A percentile compares a stretch with the other conserved stretches of the same genome.
Conservation (phyloP, 2,329 filamentous ascomycete species). For the Sporothrix phasma region DNA sequence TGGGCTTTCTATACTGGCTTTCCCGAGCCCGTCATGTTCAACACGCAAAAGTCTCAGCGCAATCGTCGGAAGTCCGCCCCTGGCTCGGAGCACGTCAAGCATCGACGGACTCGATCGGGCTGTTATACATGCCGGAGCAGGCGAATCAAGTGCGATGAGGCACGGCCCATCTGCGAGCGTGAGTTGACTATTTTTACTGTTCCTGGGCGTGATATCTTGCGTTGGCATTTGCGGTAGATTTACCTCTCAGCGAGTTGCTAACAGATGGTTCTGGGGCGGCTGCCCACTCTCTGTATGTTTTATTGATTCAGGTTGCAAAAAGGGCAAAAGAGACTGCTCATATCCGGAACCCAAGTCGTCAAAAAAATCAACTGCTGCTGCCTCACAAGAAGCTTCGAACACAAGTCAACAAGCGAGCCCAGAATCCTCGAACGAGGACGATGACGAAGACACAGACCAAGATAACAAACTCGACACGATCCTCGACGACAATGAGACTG, state of each 20-base stretch:
- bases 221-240: too few relatives aligned
- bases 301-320: slow-evolving; percentile 62
- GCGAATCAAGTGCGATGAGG: slow-evolving; percentile 92
- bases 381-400: slow-evolving; percentile 29
- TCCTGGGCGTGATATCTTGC: too few relatives aligned
- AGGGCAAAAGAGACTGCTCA: slow-evolving; percentile 80
- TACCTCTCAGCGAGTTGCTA: neutral
- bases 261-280: neutral
- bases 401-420: slow-evolving; percentile 37
- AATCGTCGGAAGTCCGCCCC: slow-evolving; percentile 42
- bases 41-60: slow-evolving; percentile 37
- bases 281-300: neutral
- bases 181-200: slow-evolving; percentile 23
- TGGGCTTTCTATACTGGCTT: slow-evolving; percentile 43
- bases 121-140: slow-evolving; percentile 86
- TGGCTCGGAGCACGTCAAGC: slow-evolving; percentile 68
- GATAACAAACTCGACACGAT: slow-evolving; percentile 42
- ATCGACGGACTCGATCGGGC: slow-evolving; percentile 83
- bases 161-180: slow-evolving; percentile 75
- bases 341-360: slow-evolving; percentile 63
- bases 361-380: slow-evolving; percentile 27
- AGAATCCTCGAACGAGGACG: slow-evolving; percentile 45
- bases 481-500: slow-evolving; percentile 38
- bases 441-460: slow-evolving; percentile 39
- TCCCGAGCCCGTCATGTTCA: slow-evolving; percentile 40